Conservation (phyloP, 2,329 filamentous ascomycete genomes). For the Graphilbum ipis-grandicollis region DNA sequence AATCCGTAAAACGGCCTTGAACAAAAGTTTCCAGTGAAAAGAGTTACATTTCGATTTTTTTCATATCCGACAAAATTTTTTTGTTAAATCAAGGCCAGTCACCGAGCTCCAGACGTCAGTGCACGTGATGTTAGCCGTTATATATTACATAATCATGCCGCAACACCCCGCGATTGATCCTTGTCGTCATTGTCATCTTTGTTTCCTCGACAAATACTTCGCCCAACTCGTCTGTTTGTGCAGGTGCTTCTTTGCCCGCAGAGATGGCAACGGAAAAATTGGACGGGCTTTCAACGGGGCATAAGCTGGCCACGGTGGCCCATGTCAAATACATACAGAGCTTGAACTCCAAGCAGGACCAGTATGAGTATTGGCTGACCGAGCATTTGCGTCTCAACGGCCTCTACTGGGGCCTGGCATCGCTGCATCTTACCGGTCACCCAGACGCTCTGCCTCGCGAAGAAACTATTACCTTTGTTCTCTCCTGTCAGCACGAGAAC, state of each 20-base stretch:
- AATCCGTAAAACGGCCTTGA: too few species aligned
- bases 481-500: constrained; percentile 77
- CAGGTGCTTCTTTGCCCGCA: background rate
- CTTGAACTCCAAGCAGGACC: constrained; percentile 79
- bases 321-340: constrained; percentile 91
- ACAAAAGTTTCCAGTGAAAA: too few species aligned
- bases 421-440: constrained; percentile 66
- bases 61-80: too few species aligned
- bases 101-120: too few species aligned
- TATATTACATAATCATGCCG: too few species aligned
- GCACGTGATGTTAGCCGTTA: too few species aligned
- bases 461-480: constrained; percentile 78
- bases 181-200: too few species aligned
- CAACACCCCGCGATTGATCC: too few species aligned
- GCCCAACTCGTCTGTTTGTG: too few species aligned
- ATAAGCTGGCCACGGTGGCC: constrained; percentile 29
- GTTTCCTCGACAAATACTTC: too few species aligned
- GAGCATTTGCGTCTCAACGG: constrained; percentile 92
- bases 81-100: too few species aligned
- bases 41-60: too few species aligned
- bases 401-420: constrained; percentile 88
- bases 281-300: background rate
- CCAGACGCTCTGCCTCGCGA: constrained; percentile 67
- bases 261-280: background rate
- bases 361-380: constrained; percentile 94